Evolutionary conservation across 1,284 basidiomycete species (phyloP).

Genomic region (Ganoderma lucidum): DNA sequence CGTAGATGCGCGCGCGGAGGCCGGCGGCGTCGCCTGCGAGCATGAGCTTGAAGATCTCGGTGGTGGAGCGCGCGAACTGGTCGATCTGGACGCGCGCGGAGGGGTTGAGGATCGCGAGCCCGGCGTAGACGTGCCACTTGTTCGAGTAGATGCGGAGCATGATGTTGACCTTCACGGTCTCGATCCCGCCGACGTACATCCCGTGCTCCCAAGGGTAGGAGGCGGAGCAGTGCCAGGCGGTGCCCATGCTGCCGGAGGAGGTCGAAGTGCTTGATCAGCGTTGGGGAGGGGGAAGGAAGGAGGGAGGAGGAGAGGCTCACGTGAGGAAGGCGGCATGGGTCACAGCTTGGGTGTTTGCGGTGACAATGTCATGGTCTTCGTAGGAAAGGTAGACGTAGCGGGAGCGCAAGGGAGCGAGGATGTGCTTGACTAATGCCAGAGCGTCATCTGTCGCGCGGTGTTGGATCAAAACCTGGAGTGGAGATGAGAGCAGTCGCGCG

Average conservation of each 20-base stretch:
- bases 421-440: conserved; percentile 82
- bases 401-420: conserved; percentile 85
- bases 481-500: background rate
- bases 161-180: conserved; percentile 98
- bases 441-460: conserved; percentile 84
- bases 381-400: conserved; percentile 94
- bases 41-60: conserved; percentile 97
- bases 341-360: conserved; percentile 98
- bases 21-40: conserved; percentile 76
- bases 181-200: conserved; percentile 97
- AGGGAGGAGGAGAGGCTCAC: conserved; percentile 49
- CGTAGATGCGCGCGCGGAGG: conserved; percentile 79
- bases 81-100: conserved; percentile 91
- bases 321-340: conserved; percentile 98
- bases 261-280: conserved; percentile 1
- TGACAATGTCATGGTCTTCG: conserved; percentile 95
- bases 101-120: conserved; percentile 96
- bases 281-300: conserved; percentile 4
- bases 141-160: conserved; percentile 96
- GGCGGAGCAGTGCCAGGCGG: conserved; percentile 85
- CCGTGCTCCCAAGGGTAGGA: conserved; percentile 96
- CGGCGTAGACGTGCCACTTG: conserved; percentile 99
- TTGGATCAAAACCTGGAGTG: conserved; percentile 83
- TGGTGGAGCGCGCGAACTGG: conserved; percentile 87
- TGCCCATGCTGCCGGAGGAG: conserved; percentile 85